A percentile compares a stretch with the other conserved stretches of the same genome.
phyloP scores from a whole-genome alignment of 208 protist genomes.

The Willaertia magna region DNA sequence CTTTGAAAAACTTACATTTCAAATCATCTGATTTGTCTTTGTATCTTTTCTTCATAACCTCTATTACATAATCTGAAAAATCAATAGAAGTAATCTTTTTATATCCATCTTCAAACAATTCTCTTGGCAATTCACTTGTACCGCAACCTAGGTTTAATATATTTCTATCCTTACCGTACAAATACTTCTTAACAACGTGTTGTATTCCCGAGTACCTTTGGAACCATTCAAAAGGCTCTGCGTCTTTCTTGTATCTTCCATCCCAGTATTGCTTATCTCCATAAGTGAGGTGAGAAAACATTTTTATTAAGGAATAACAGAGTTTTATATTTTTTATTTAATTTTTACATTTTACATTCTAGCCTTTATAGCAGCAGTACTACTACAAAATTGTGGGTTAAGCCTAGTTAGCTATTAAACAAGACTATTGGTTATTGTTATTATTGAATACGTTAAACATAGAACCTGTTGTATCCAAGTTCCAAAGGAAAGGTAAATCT shows the following conservation, averaged over 20 bases:
- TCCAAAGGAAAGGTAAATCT: too few species aligned
- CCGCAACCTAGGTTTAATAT: neutral
- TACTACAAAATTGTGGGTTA: too few species aligned
- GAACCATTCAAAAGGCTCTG: neutral
- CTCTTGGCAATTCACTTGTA: neutral
- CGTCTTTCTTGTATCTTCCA: neutral
- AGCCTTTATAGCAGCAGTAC: too few species aligned
- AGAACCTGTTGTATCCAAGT: too few species aligned
- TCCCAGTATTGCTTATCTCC: neutral
- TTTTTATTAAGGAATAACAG: too few species aligned
- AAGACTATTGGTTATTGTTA: too few species aligned
- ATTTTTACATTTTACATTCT: too few species aligned
- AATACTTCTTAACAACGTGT: neutral
- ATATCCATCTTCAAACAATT: neutral
- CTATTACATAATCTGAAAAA: neutral
- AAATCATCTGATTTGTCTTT: neutral
- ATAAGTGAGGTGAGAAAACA: too few species aligned
- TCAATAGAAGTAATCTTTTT: neutral
- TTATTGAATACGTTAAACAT: too few species aligned
- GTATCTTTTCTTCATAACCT: neutral
- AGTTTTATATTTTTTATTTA: too few species aligned
- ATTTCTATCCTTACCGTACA: neutral
- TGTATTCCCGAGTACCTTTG: neutral
- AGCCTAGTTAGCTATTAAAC: too few species aligned
- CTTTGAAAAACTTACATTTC: neutral